Evolutionary conservation across 148 eudicot genomes (phyloP), one percentile per base, ranked within the genome.

Genomic region (Chenopodium album): DNA sequence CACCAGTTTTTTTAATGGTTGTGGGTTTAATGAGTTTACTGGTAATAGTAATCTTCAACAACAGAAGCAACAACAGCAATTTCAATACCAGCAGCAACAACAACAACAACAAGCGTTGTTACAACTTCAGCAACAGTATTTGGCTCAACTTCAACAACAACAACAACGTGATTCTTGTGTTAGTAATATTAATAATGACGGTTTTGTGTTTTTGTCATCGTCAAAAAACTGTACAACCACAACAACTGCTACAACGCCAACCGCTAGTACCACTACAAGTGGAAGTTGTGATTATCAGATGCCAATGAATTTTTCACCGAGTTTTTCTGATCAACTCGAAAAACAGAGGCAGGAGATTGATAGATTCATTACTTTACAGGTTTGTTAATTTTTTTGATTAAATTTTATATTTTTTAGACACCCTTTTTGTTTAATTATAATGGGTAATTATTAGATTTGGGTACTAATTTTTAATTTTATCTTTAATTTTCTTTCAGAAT

Each of bases 281-380:
- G 78, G 62, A 0, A 75, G 82, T 62, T 62, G 66, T 54, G 75
- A 77, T 75, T 67, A 85, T 78, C 17, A 47, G 46, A 22, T 73
- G 48, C 71, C 22, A 56, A 47, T 82, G 83, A 76, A 46, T 54
- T 75, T 85, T 47, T 86, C 88, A 73, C 70, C 59, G 9, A 50
- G 63, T 44, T 19, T 91, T 5, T 74, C 80, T 12, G 73, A 82
- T 34, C 89, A 85, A 28, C 34, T 88, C 63, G 88, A 91, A 71
- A 90, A 86, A 66, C 92, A 92, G 68, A 82, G 88, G 47, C 82
- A 80, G 6, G 92, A 91, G 80, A 84, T 88, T 65, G 94, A 94
- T 54, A 86, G 80, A 80, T 89, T 83, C 32, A 64, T 94, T n/a
- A 78, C 54, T 68, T 73, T 89, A 79, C 96, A 94, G 97, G 98